Evolutionary conservation across 352 stramenopile species (phyloP).

Genomic region (Globisporangium parvum): DNA sequence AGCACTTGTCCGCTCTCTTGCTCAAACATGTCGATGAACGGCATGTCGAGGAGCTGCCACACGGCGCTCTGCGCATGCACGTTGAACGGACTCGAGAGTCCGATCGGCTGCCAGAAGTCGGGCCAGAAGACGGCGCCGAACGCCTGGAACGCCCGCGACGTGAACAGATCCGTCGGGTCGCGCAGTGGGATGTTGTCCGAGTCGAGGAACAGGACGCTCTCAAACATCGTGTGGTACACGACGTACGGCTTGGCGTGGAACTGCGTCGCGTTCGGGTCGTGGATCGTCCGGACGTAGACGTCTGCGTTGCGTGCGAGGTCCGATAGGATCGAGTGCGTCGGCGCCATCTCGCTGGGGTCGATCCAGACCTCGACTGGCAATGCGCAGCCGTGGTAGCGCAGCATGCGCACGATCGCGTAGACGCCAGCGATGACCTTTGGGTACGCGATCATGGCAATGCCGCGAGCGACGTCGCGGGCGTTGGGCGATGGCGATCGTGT

Average conservation of each 20-base stretch:
- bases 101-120: constrained; percentile 24
- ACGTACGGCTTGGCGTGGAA: constrained; percentile 26
- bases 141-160: constrained; percentile 13
- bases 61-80: constrained; percentile 20
- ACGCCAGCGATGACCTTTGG: constrained; percentile 23
- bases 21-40: constrained; percentile 33
- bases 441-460: constrained; percentile 22
- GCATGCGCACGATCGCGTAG: constrained; percentile 19
- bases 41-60: constrained; percentile 24
- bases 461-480: background rate
- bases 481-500: background rate
- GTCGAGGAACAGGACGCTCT: constrained; percentile 25
- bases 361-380: constrained; percentile 27
- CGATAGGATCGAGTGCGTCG: constrained; percentile 15
- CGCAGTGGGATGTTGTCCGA: constrained; percentile 23
- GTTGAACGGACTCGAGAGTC: constrained; percentile 23
- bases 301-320: constrained; percentile 8
- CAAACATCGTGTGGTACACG: constrained; percentile 18
- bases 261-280: constrained; percentile 11
- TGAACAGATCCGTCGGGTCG: constrained; percentile 27
- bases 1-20: constrained; percentile 32
- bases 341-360: constrained; percentile 16
- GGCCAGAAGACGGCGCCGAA: constrained; percentile 28
- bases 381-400: constrained; percentile 17
- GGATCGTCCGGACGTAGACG: constrained; percentile 17